Conservation (phyloP, 2,329 filamentous ascomycete genomes). For the Uncinocarpus reesii region DNA sequence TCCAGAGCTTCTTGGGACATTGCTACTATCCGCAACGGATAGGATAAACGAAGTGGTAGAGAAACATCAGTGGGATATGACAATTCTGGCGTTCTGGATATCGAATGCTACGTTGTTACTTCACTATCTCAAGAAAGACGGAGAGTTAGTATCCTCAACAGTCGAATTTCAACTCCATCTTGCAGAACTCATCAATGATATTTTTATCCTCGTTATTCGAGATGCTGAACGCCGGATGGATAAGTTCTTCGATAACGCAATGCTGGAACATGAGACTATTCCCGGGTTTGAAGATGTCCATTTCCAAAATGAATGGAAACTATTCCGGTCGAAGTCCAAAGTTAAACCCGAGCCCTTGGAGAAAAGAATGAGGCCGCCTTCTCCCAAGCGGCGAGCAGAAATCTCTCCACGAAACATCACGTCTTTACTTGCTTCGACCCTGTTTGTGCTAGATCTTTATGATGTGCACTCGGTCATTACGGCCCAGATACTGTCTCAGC, state of each 20-base stretch:
- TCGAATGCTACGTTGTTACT: slow-evolving; percentile 92
- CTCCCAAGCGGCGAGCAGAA: slow-evolving; percentile 84
- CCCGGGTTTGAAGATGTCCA: slow-evolving; percentile 93
- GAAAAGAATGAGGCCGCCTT: slow-evolving; percentile 83
- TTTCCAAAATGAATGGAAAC: slow-evolving; percentile 97
- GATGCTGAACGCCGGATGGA: slow-evolving; percentile 93
- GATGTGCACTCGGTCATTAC: slow-evolving; percentile 96
- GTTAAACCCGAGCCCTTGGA: slow-evolving; percentile 80
- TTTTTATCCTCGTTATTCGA: slow-evolving; percentile 92
- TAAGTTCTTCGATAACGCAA: slow-evolving; percentile 83
- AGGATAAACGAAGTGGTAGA: slow-evolving; percentile 98
- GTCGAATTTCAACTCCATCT: slow-evolving; percentile 85
- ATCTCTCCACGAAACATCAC: slow-evolving; percentile 90
- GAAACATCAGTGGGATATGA: slow-evolving; percentile 97
- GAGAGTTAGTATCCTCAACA: slow-evolving; percentile 67
- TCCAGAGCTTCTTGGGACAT: slow-evolving; percentile 65
- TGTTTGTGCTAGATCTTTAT: slow-evolving; percentile 97
- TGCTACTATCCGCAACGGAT: slow-evolving; percentile 79
- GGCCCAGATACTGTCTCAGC: slow-evolving; percentile 78
- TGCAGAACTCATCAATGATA: slow-evolving; percentile 91
- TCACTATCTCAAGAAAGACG: slow-evolving; percentile 93
- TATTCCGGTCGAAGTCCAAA: slow-evolving; percentile 85
- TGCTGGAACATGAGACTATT: slow-evolving; percentile 97
- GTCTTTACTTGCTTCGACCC: slow-evolving; percentile 83
- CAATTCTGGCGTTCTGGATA: slow-evolving; percentile 96